These are phyloP conservation scores for Fusarium ambrosium DNA, from an alignment of 2,329 filamentous ascomycete genomes.

Conservation along the genomic window DNA sequence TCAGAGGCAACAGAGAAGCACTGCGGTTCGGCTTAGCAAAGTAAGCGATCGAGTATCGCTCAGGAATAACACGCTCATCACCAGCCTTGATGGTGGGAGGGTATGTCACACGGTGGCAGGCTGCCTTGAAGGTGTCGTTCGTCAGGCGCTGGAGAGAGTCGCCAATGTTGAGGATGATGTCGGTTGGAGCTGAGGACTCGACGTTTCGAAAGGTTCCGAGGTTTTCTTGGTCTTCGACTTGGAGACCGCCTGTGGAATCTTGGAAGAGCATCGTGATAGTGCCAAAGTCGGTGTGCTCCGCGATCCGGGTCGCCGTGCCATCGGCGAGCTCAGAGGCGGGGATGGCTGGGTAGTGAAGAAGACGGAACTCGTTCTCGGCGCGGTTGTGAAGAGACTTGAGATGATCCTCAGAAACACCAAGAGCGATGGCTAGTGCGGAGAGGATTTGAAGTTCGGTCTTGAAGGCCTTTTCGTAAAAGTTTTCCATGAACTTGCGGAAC, in stretches of 20 bases:
- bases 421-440: slow-evolving; percentile 80
- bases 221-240: slow-evolving; percentile 47
- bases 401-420: slow-evolving; percentile 75
- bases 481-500: slow-evolving; percentile 52
- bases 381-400: slow-evolving; percentile 75
- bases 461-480: slow-evolving; percentile 80
- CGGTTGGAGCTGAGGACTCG: slow-evolving; percentile 38
- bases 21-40: slow-evolving; percentile 51
- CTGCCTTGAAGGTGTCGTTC: slow-evolving; percentile 52
- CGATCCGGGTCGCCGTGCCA: slow-evolving; percentile 47
- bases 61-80: slow-evolving; percentile 43
- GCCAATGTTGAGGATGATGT: slow-evolving; percentile 57
- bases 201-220: slow-evolving; percentile 45
- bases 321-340: slow-evolving; percentile 47
- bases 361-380: slow-evolving; percentile 70
- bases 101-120: slow-evolving; percentile 52
- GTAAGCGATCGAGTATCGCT: slow-evolving; percentile 46
- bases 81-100: slow-evolving; percentile 41
- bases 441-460: slow-evolving; percentile 79
- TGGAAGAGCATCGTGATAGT: slow-evolving; percentile 52
- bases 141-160: slow-evolving; percentile 57
- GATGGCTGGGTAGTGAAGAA: slow-evolving; percentile 66
- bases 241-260: slow-evolving; percentile 47
- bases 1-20: slow-evolving; percentile 46
- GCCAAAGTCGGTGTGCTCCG: slow-evolving; percentile 52